A percentile compares a stretch with the other conserved stretches of the same genome.
Conservation (phyloP, 352 stramenopile genomes). For the Pythium graminicola region DNA sequence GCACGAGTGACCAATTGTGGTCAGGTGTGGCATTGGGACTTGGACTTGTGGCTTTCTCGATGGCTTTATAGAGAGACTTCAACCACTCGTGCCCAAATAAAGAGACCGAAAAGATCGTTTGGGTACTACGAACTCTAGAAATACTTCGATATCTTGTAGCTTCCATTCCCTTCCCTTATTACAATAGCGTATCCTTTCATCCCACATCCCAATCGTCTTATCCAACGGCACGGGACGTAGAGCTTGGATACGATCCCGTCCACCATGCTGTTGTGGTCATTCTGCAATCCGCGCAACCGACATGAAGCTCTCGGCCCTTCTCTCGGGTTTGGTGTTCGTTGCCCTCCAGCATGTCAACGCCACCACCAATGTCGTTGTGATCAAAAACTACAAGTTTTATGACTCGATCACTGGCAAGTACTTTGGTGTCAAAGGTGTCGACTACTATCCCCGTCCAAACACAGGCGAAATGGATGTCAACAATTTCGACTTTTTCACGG, state of each 20-base stretch:
- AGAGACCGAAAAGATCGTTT: neutral
- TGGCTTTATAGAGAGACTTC: neutral
- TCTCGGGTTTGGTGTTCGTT: neutral
- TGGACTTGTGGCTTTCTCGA: neutral
- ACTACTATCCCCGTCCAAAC: conserved; percentile 66
- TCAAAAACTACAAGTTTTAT: conserved; percentile 83
- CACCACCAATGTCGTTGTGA: conserved; percentile 28
- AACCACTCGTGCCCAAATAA: neutral
- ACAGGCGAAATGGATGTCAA: conserved; percentile 39
- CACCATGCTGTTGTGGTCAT: neutral
- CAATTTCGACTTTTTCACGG: conserved; percentile 58
- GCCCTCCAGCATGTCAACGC: neutral
- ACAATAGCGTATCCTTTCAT: neutral
- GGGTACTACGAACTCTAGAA: neutral
- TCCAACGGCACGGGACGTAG: neutral
- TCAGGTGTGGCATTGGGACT: neutral
- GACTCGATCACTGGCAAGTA: conserved; percentile 54
- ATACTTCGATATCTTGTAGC: too few species aligned
- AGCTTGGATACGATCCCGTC: too few species aligned
- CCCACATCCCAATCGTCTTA: neutral
- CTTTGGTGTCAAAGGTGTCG: conserved; percentile 66
- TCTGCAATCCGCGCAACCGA: neutral
- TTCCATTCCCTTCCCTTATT: too few species aligned
- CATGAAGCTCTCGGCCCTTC: conserved; percentile 3
- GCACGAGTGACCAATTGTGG: neutral